Percentiles rank a stretch among this genome's conserved stretches.
Evolutionary conservation across 345 rosid species (phyloP).

Genomic region (Arabis hirsuta): DNA sequence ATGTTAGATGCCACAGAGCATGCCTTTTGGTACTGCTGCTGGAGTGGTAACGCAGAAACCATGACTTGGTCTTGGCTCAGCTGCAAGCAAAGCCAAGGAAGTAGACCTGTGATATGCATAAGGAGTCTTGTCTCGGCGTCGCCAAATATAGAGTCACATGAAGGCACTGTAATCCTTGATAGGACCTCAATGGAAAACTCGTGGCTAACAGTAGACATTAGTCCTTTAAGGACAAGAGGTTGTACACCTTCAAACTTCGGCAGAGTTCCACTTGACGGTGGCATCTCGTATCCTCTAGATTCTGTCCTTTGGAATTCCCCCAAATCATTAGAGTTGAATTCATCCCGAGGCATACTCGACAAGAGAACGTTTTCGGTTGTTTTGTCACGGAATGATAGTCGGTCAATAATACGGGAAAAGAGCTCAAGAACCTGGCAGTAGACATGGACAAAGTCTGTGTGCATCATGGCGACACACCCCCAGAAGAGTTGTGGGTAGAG

Average conservation of each 20-base stretch:
- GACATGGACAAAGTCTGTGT: constrained; percentile 95
- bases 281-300: constrained; percentile 68
- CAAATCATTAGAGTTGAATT: constrained; percentile 55
- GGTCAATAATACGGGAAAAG: constrained; percentile 85
- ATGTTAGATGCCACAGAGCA: constrained; percentile 84
- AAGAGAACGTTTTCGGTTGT: constrained; percentile 96
- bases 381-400: constrained; percentile 85
- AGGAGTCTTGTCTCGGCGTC: constrained; percentile 90
- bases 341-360: constrained; percentile 98
- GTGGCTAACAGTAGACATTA: constrained; percentile 91
- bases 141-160: constrained; percentile 96
- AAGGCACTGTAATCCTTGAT: constrained; percentile 80
- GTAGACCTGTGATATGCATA: constrained; percentile 94
- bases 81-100: constrained; percentile 99
- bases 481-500: constrained; percentile 97
- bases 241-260: constrained; percentile 95
- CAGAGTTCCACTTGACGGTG: constrained; percentile 73
- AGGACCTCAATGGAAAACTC: constrained; percentile 88
- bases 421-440: constrained; percentile 99
- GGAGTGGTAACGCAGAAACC: constrained; percentile 76
- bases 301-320: constrained; percentile 74
- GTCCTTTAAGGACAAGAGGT: constrained; percentile 98
- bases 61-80: constrained; percentile 65
- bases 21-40: constrained; percentile 86
- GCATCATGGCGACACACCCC: constrained; percentile 99